Base-by-base conservation (phyloP, 2,329 filamentous ascomycete genomes). In the Monilinia fructigena region DNA sequence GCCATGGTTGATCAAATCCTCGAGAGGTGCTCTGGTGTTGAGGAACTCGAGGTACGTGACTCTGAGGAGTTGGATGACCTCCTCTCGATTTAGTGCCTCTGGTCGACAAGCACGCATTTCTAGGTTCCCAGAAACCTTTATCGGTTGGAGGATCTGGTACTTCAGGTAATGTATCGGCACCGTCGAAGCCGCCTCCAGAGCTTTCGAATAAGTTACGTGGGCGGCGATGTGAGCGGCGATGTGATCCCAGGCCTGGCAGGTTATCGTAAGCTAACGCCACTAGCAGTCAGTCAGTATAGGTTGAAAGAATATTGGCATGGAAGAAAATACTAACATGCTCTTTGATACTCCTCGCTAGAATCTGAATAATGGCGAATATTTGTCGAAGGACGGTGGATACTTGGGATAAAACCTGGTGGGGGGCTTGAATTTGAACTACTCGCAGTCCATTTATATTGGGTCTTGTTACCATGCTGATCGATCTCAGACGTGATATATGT, bases 1-100 rank as follows among this genome's bases (percentile, higher is more conserved):
- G 26, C 58, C 58, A 61, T 50, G 45, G 28, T 48, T 61, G 45
- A 14, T 18, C 35, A 7, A 38, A 18, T 16, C 48, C 48, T 38
- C 31, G 58, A 61, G 58, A 14, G 20, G 58, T 61, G 58, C 58
- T 50, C 14, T 38, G 58, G n/a, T 61, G 58, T 50, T 61, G 58
- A 26, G 58, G 58, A 26, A 61, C 31, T 61, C 16, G 47, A 61
- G 45, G 14, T 26, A 26, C 16, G 10, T 50, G 35, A 3, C 45
- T 61, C 31, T 50, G 58, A 50, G 28, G 38, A 26, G 8, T 38
- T 40, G 58, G 50, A 18, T 31, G n/a, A 7, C 28, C 45, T 52
- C 45, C 47, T 50, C 48, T 52, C 26, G 48, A 52, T 52, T 16
- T 12, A 28, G 48, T 52, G 4, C 23, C 48, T 52, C 45, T 61